Percentiles rank a stretch among this genome's conserved stretches.
Conservation (phyloP, 2,329 filamentous ascomycete genomes). For the Sporothrix curviconia region DNA sequence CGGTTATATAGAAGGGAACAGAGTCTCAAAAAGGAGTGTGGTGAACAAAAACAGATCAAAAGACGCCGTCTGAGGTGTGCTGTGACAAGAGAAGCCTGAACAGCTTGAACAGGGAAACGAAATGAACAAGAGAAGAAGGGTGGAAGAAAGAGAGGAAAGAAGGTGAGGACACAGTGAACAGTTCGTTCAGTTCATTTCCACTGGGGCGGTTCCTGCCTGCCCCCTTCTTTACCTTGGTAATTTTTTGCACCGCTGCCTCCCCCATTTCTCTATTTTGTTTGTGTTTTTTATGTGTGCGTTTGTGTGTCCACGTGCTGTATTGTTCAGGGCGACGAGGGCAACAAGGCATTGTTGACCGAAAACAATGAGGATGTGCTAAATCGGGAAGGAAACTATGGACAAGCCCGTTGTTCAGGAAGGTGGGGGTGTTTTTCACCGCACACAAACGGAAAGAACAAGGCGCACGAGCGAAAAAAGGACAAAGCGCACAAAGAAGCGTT, state of each 20-base stretch:
- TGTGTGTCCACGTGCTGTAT: background rate
- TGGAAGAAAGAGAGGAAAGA: slow-evolving; percentile 1
- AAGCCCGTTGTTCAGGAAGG: slow-evolving; percentile 8
- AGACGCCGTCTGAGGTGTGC: slow-evolving; percentile 13
- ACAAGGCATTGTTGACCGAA: slow-evolving; percentile 7
- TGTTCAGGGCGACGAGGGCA: slow-evolving; percentile 9
- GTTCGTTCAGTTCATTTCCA: background rate
- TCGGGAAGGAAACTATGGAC: slow-evolving; percentile 13
- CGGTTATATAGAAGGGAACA: background rate
- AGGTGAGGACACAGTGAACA: slow-evolving; percentile 4
- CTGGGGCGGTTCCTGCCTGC: slow-evolving; percentile 3
- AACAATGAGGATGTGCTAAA: slow-evolving; percentile 2
- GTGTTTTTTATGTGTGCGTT: background rate
- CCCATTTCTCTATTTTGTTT: background rate
- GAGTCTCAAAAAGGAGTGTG: background rate
- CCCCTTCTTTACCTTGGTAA: background rate
- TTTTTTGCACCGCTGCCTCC: background rate
- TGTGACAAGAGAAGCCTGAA: slow-evolving; percentile 16
- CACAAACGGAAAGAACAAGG: background rate
- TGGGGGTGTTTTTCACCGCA: background rate
- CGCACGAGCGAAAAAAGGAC: background rate
- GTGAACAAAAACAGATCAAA: slow-evolving; percentile 11
- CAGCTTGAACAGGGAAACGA: slow-evolving; percentile 4
- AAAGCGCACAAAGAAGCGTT: background rate
- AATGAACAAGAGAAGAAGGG: slow-evolving; percentile 1